Evolutionary conservation across 108 stramenopile genomes (phyloP).

Genomic region (Skeletonema menzelii): DNA sequence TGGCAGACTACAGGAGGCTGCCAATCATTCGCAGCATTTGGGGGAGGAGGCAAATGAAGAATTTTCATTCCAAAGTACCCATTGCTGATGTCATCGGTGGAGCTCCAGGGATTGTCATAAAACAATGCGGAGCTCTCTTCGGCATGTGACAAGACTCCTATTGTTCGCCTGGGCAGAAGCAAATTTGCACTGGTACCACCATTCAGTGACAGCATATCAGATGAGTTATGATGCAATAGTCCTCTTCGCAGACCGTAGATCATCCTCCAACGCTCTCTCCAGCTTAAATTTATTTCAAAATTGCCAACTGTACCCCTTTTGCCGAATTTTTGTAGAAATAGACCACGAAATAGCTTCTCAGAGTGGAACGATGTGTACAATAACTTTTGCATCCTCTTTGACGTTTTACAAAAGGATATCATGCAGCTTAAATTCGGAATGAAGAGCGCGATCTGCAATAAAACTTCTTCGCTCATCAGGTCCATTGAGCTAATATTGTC

Average conservation of each 20-base stretch:
- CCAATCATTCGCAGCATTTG: slow-evolving; percentile 31
- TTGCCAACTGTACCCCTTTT: slow-evolving; percentile 5
- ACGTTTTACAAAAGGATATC: slow-evolving; percentile 30
- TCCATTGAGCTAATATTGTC: slow-evolving; percentile 21
- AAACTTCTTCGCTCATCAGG: slow-evolving; percentile 25
- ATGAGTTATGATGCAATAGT: background rate
- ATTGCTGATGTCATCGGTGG: slow-evolving; percentile 7
- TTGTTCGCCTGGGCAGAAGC: slow-evolving; percentile 6
- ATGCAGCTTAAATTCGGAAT: slow-evolving; percentile 10
- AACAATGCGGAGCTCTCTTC: slow-evolving; percentile 39
- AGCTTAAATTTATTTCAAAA: slow-evolving; percentile 28
- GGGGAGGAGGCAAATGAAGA: slow-evolving; percentile 25
- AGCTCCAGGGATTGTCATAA: slow-evolving; percentile 32
- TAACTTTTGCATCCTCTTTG: slow-evolving; percentile 15
- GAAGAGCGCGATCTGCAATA: slow-evolving; percentile 30
- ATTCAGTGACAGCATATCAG: background rate
- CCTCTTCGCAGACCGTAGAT: slow-evolving; percentile 19
- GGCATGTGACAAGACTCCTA: slow-evolving; percentile 14
- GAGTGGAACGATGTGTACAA: slow-evolving; percentile 10
- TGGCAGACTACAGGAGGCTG: slow-evolving; percentile 26
- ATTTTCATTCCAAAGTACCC: slow-evolving; percentile 42
- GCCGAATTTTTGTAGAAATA: slow-evolving; percentile 27
- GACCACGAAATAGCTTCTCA: slow-evolving; percentile 27
- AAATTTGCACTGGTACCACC: background rate
- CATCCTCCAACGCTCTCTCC: slow-evolving; percentile 34